Evolutionary conservation across 176 grass and related monocot genomes (phyloP), one percentile per base, ranked within the genome.

Genomic region (Tuctoria greenei): DNA sequence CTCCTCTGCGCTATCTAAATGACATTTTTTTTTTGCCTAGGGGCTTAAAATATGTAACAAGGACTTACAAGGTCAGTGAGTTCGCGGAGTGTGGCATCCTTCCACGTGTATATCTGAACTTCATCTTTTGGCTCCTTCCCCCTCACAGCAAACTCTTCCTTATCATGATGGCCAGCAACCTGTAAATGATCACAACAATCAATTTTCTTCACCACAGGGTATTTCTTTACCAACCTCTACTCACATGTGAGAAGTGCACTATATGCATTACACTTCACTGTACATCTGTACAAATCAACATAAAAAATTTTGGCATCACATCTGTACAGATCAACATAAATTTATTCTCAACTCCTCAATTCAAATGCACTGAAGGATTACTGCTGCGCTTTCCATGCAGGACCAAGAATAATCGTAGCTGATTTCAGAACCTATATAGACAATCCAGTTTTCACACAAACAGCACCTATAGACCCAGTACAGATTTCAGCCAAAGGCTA

Each of bases 101-200:
- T 98, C 91, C 95, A 98, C 18, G 91, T 98, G 73, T 98, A 98
- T 77, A 98, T 98, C 76, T 98, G 95, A 45, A 98, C 91, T 67
- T 98, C 95, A 76, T 94, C 91, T 90, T 98, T 98, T 15, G 95
- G 95, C 50, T 98, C 95, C 83, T 98, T 98, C 28, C 89, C 95
- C 86, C 95, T 92, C 59, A 90, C 86, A 47, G 89, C 77, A 86
- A 98, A 98, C 10, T 98, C 95, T 79, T 94, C 95, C 43, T 93
- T 84, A 18, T 83, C 51, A 85, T 98, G 91, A 86, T 98, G 91
- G 2, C 79, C 76, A 49, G 82, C 86, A 79, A 83, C 84, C 95
- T 98, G 75, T 67, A 41, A 47, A 63, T 24, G 61, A 21, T 40
- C 24, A 61, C 16, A 16, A 54, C 40, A 4, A 64, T 83, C 69